Evolutionary conservation across 306 rosid species (phyloP).

Genomic region (Canavalia gladiata): DNA sequence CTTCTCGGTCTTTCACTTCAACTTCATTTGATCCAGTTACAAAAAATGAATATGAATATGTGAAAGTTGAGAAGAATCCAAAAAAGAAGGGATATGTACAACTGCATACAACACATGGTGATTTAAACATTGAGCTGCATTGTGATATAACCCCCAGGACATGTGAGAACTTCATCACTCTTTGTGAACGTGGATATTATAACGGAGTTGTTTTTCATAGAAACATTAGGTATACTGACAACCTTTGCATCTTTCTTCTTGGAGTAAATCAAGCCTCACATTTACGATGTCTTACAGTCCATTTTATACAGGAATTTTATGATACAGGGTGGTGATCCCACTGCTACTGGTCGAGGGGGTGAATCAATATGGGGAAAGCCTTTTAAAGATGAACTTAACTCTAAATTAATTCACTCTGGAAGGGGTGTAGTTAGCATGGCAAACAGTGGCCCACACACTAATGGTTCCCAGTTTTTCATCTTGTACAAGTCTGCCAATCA

Average conservation of each 20-base stretch:
- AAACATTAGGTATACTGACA: constrained; percentile 72
- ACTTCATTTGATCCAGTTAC: constrained; percentile 94
- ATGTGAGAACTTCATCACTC: constrained; percentile 94
- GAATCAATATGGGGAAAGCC: constrained; percentile 98
- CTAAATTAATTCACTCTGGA: constrained; percentile 93
- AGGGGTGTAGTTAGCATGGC: constrained; percentile 99
- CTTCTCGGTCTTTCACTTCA: constrained; percentile 96
- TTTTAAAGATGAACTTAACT: constrained; percentile 91
- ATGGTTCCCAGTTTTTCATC: constrained; percentile 97
- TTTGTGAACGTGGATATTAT: constrained; percentile 93
- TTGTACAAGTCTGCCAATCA: constrained; percentile 94
- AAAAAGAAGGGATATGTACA: constrained; percentile 95
- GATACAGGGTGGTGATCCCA: constrained; percentile 99
- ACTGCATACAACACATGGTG: constrained; percentile 93
- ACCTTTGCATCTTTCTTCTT: constrained; percentile 23
- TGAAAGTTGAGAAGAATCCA: constrained; percentile 96
- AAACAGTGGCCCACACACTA: constrained; percentile 96
- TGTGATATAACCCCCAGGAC: constrained; percentile 96
- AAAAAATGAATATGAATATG: constrained; percentile 85
- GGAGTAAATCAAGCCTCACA: constrained; percentile 16
- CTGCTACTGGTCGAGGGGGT: constrained; percentile 95
- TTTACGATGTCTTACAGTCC: constrained; percentile 25
- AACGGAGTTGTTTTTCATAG: constrained; percentile 92
- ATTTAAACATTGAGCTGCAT: constrained; percentile 93
- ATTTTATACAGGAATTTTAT: constrained; percentile 81